Conservation (phyloP, 495 filamentous ascomycete species). For the Aspergillus olivimuriae region DNA sequence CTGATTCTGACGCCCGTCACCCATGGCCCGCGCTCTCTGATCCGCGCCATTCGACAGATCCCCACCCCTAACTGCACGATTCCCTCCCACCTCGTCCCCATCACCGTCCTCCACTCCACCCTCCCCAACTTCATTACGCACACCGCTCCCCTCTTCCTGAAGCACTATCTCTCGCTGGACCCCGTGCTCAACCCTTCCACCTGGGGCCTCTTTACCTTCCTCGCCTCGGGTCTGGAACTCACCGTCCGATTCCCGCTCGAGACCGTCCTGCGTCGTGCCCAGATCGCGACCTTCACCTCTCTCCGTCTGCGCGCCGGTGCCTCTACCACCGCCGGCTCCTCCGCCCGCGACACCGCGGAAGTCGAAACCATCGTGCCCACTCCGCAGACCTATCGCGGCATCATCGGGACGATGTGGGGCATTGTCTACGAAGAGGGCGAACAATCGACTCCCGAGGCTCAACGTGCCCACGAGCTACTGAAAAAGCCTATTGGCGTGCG, state of each 20-base stretch:
- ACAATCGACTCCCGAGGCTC: conserved; percentile 24
- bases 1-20: conserved; percentile 76
- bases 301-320: conserved; percentile 35
- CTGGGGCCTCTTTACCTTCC: conserved; percentile 73
- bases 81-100: conserved; percentile 61
- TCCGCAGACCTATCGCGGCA: conserved; percentile 60
- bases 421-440: conserved; percentile 81
- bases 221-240: conserved; percentile 69
- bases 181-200: conserved; percentile 70
- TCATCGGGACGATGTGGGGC: conserved; percentile 80
- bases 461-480: conserved; percentile 30
- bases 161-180: conserved; percentile 71
- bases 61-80: conserved; percentile 64
- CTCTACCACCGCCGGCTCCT: no score
- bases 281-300: conserved; percentile 59
- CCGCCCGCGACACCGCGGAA: conserved; percentile 29
- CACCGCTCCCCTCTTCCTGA: conserved; percentile 74
- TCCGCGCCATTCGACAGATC: conserved; percentile 66
- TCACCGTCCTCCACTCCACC: conserved; percentile 80
- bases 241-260: conserved; percentile 84
- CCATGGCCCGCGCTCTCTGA: conserved; percentile 62
- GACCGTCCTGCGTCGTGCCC: conserved; percentile 82
- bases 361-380: conserved; percentile 67
- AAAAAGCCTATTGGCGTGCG: conserved; percentile 34
- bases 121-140: conserved; percentile 74